Conservation (phyloP, 129 eudicot species). For the Helianthus tuberosus region DNA sequence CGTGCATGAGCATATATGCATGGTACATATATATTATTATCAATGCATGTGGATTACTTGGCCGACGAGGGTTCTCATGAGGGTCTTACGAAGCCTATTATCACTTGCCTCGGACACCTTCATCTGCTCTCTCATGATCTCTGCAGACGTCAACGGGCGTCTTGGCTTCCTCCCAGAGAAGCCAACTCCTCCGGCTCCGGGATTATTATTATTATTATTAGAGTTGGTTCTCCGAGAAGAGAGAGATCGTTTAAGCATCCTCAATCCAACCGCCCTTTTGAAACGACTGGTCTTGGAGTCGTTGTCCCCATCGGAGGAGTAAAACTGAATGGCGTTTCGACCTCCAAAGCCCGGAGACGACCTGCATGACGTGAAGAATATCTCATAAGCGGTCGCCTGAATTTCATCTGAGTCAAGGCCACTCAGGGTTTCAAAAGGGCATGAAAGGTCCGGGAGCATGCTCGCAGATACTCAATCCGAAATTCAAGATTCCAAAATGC, state of each 20-base stretch:
- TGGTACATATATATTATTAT: no score
- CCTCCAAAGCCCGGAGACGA: conserved; percentile 97
- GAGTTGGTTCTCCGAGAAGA: conserved; percentile 61
- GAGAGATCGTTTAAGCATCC: conserved; percentile 54
- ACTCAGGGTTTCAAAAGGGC: conserved; percentile 60
- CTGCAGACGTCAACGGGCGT: conserved; percentile 84
- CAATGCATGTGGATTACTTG: conserved; percentile 44
- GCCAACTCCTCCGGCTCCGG: conserved; percentile 29
- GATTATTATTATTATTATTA: background rate
- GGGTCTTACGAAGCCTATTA: conserved; percentile 74
- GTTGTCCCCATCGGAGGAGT: conserved; percentile 33
- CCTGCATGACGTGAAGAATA: conserved; percentile 90
- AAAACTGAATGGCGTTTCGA: conserved; percentile 52
- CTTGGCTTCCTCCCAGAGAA: conserved; percentile 43
- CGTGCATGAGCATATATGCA: background rate
- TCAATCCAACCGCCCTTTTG: conserved; percentile 81
- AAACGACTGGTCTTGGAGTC: conserved; percentile 52
- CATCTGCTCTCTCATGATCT: conserved; percentile 93
- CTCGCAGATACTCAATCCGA: background rate
- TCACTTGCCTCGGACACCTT: conserved; percentile 81
- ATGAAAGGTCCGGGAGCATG: conserved; percentile 37
- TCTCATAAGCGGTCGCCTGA: conserved; percentile 78
- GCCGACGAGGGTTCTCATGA: conserved; percentile 90
- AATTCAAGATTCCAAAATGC: background rate
- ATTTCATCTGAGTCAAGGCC: conserved; percentile 64